These are phyloP conservation scores for Annulohypoxylon truncatum DNA, from an alignment of 2,329 filamentous ascomycete genomes.

Conservation along the genomic window DNA sequence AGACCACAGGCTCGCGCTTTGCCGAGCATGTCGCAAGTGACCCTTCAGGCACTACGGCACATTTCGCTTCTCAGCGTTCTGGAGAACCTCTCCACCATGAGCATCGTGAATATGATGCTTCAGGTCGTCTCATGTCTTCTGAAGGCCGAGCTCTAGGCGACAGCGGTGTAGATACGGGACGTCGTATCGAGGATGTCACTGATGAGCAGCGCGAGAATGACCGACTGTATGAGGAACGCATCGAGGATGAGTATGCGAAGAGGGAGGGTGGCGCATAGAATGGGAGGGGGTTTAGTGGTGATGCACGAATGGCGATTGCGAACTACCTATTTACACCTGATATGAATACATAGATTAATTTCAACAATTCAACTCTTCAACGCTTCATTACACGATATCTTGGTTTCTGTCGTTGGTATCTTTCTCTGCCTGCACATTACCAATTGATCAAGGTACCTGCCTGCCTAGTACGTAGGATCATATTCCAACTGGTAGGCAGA, in stretches of 20 bases:
- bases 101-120: conserved; percentile 38
- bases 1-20: conserved; percentile 37
- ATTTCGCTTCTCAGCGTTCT: conserved; percentile 27
- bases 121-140: conserved; percentile 30
- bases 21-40: conserved; percentile 31
- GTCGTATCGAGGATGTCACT: conserved; percentile 39
- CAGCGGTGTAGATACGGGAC: conserved; percentile 14
- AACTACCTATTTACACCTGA: background rate
- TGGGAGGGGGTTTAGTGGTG: background rate
- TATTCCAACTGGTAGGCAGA: background rate
- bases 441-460: background rate
- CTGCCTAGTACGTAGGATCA: background rate
- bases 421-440: background rate
- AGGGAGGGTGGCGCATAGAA: conserved; percentile 37
- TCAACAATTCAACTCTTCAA: conserved; percentile 5
- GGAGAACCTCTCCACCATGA: conserved; percentile 35
- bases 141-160: conserved; percentile 14
- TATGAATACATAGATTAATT: background rate
- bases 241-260: conserved; percentile 40
- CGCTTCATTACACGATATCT: background rate
- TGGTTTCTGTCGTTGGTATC: background rate
- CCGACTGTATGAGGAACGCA: conserved; percentile 36
- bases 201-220: conserved; percentile 37
- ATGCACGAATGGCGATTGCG: background rate
- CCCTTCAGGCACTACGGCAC: conserved; percentile 35